Conservation (phyloP, 176 grass and related monocot genomes). For the Microstegium vimineum region DNA sequence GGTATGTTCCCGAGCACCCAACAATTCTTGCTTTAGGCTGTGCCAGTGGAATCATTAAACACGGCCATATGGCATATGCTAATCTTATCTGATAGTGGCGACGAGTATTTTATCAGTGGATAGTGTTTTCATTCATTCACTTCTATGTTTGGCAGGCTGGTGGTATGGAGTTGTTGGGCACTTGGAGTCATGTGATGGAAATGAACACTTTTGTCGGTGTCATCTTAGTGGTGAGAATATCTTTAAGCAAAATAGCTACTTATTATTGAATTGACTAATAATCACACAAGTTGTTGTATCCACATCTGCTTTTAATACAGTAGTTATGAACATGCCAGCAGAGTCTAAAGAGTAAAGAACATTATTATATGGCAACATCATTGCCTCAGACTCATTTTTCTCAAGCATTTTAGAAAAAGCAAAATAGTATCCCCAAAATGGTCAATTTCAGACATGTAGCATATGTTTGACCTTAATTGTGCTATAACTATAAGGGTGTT, state of each 20-base stretch:
- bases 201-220: constrained; percentile 72
- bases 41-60: constrained; percentile 19
- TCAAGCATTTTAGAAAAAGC: constrained; percentile 17
- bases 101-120: constrained; percentile 35
- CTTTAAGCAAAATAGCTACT: constrained; percentile 22
- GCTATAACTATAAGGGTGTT: neutral
- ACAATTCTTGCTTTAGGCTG: constrained; percentile 22
- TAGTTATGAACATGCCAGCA: constrained; percentile 30
- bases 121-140: constrained; percentile 36
- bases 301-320: constrained; percentile 25
- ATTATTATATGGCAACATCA: constrained; percentile 31
- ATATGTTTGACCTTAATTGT: constrained; percentile 37
- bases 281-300: constrained; percentile 29
- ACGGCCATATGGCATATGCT: constrained; percentile 35
- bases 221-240: constrained; percentile 75
- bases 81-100: constrained; percentile 33
- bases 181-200: constrained; percentile 84
- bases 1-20: constrained; percentile 61
- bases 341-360: constrained; percentile 47
- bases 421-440: constrained; percentile 4
- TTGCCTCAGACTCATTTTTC: neutral
- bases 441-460: constrained; percentile 4
- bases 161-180: constrained; percentile 99
- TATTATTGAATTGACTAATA: constrained; percentile 48
- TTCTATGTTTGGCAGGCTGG: constrained; percentile 78